Evolutionary conservation across 2,329 filamentous ascomycete genomes (phyloP).

Genomic region (Penicillium brasilianum): DNA sequence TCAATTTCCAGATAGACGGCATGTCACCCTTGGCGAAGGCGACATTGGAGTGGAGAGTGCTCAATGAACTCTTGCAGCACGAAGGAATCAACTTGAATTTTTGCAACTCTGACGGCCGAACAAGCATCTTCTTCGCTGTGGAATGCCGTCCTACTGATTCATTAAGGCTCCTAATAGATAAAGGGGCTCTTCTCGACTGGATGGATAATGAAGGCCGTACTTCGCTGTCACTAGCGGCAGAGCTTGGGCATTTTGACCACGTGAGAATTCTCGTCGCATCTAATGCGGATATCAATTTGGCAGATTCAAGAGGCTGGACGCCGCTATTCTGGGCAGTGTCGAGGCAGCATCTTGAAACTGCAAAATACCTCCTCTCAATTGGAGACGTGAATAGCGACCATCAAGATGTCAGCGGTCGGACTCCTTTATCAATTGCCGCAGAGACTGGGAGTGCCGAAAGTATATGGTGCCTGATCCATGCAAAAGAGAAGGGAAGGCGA

Average conservation of each 20-base stretch:
- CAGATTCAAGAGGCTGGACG: too few relatives aligned
- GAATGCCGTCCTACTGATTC: not conserved
- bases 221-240: not conserved
- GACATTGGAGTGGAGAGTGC: not conserved
- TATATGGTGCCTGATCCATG: too few relatives aligned
- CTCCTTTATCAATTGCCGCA: too few relatives aligned
- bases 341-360: too few relatives aligned
- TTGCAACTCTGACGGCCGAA: not conserved
- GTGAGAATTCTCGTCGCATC: too few relatives aligned
- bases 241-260: not conserved
- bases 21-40: not conserved
- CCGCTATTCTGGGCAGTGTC: too few relatives aligned
- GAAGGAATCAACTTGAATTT: slow-evolving; percentile 1
- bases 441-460: too few relatives aligned
- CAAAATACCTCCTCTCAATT: too few relatives aligned
- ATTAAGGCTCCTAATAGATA: not conserved
- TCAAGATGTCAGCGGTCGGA: too few relatives aligned
- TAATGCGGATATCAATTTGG: too few relatives aligned
- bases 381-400: too few relatives aligned
- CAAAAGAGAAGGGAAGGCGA: too few relatives aligned
- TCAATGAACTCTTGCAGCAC: slow-evolving; percentile 1
- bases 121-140: not conserved
- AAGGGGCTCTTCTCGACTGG: not conserved
- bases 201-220: not conserved
- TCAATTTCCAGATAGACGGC: not conserved